These are phyloP conservation scores for Quercus phellos DNA, from an alignment of 331 rosid species.

Conservation along the genomic window DNA sequence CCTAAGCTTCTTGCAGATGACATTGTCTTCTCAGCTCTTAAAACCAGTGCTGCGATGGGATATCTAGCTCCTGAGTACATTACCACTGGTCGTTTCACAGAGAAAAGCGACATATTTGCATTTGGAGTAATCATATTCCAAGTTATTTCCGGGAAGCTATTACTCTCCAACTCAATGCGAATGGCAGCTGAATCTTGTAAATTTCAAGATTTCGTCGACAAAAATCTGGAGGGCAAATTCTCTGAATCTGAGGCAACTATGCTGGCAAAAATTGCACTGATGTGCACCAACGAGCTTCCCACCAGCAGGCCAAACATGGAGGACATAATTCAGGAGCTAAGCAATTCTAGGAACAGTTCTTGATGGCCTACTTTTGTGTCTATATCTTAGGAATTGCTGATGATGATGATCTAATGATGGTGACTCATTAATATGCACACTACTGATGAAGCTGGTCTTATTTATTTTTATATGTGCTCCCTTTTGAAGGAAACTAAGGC, in stretches of 20 bases:
- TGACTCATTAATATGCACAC: background rate
- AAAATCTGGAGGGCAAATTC: slow-evolving; percentile 48
- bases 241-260: slow-evolving; percentile 54
- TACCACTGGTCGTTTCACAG: slow-evolving; percentile 81
- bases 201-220: slow-evolving; percentile 59
- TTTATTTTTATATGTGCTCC: too few relatives aligned
- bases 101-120: slow-evolving; percentile 86
- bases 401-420: background rate
- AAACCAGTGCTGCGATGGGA: slow-evolving; percentile 98
- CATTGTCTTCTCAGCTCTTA: slow-evolving; percentile 76
- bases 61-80: slow-evolving; percentile 92
- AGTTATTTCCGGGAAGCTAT: slow-evolving; percentile 60
- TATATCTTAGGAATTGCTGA: slow-evolving; percentile 8
- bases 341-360: slow-evolving; percentile 13
- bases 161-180: slow-evolving; percentile 47
- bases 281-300: slow-evolving; percentile 69
- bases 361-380: slow-evolving; percentile 10
- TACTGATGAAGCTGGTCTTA: background rate
- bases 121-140: slow-evolving; percentile 86
- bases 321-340: slow-evolving; percentile 54
- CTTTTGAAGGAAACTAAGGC: background rate
- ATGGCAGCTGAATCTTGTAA: slow-evolving; percentile 42
- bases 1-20: slow-evolving; percentile 96
- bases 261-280: slow-evolving; percentile 55
- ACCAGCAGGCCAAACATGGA: slow-evolving; percentile 58